Evolutionary conservation across 129 eudicot species (phyloP).

Genomic region (Cynara cardunculus): DNA sequence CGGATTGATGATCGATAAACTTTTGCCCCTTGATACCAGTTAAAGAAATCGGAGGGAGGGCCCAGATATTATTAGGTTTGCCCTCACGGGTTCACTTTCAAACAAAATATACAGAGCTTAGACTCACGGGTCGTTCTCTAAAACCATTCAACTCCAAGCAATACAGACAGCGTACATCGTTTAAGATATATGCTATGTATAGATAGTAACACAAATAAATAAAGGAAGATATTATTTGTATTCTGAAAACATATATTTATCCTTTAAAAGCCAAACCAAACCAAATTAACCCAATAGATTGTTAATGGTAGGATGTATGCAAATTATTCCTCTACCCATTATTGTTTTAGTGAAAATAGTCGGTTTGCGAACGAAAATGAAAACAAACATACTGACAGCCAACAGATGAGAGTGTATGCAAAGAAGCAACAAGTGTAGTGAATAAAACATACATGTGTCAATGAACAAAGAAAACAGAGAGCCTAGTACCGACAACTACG

Average conservation of each 20-base stretch:
- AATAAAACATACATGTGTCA: too few species aligned
- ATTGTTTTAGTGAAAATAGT: background rate
- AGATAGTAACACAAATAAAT: too few species aligned
- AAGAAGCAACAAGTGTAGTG: background rate
- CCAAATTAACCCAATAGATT: background rate
- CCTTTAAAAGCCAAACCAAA: too few species aligned
- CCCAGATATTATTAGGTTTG: background rate
- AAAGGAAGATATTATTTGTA: too few species aligned
- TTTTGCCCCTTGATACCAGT: background rate
- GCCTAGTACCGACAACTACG: background rate
- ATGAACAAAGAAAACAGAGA: too few species aligned
- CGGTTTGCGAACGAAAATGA: background rate
- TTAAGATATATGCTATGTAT: too few species aligned
- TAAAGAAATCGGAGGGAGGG: constrained; percentile 8
- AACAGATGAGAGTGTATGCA: background rate
- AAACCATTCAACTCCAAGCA: background rate
- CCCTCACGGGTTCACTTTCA: constrained; percentile 28
- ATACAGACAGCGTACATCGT: too few species aligned
- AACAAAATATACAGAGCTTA: background rate
- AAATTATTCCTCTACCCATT: background rate
- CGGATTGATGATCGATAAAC: background rate
- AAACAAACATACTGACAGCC: too few species aligned
- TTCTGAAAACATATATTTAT: too few species aligned
- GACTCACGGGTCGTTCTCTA: constrained; percentile 22
- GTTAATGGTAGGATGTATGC: background rate